Conservation (phyloP, 495 filamentous ascomycete genomes). For the Lepidopterella palustris region DNA sequence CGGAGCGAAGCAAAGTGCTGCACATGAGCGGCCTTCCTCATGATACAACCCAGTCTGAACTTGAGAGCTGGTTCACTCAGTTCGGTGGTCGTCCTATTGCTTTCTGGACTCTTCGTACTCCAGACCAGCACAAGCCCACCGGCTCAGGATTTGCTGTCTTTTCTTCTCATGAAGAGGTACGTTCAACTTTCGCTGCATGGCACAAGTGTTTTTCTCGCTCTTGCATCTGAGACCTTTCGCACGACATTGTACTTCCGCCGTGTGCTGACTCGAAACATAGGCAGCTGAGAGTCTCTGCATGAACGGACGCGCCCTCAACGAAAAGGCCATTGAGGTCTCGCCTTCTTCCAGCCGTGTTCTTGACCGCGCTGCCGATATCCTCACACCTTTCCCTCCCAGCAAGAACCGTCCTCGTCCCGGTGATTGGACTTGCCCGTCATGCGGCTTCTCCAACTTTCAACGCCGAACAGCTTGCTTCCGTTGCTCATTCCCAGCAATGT, state of each 20-base stretch:
- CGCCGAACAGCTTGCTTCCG: slow-evolving; percentile 97
- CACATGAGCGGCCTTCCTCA: slow-evolving; percentile 96
- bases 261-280: slow-evolving; percentile 22
- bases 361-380: slow-evolving; percentile 87
- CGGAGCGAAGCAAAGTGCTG: slow-evolving; percentile 92
- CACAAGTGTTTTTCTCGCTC: slow-evolving; percentile 4
- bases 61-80: slow-evolving; percentile 99
- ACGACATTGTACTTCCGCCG: no score
- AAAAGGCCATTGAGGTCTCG: slow-evolving; percentile 97
- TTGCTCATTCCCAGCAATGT: slow-evolving; percentile 92
- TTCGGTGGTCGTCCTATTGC: slow-evolving; percentile 98
- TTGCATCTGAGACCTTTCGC: no score
- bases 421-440: slow-evolving; percentile 98
- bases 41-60: slow-evolving; percentile 94
- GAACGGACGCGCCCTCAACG: slow-evolving; percentile 95
- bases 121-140: slow-evolving; percentile 97
- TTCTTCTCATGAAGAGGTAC: slow-evolving; percentile 97
- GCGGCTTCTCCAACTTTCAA: slow-evolving; percentile 90
- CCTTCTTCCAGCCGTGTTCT: slow-evolving; percentile 93
- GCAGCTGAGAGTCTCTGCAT: slow-evolving; percentile 92
- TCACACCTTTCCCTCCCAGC: slow-evolving; percentile 93
- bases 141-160: slow-evolving; percentile 97
- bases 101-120: slow-evolving; percentile 96
- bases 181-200: slow-evolving; percentile 29
- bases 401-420: slow-evolving; percentile 96